These are phyloP conservation scores for Xanthoconium separans DNA, from an alignment of 1,284 basidiomycete species.

Conservation along the genomic window DNA sequence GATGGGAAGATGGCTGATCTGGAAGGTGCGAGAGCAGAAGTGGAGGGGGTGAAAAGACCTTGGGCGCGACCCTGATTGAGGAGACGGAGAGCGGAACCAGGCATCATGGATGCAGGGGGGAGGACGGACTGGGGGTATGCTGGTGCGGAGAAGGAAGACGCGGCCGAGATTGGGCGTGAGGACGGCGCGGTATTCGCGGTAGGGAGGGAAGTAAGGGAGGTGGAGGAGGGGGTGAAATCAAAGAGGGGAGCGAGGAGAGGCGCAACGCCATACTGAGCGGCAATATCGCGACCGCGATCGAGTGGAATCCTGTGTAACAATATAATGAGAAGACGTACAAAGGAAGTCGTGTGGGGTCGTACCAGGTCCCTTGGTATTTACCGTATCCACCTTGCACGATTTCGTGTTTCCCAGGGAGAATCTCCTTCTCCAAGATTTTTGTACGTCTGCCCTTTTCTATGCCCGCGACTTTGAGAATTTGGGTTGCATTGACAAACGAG, in stretches of 20 bases:
- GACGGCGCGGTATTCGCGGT: slow-evolving; percentile 47
- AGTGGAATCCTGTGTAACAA: slow-evolving; percentile 77
- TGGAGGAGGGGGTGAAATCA: slow-evolving; percentile 84
- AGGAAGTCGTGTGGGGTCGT: slow-evolving; percentile 20
- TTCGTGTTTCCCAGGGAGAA: slow-evolving; percentile 94
- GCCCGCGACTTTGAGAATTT: slow-evolving; percentile 98
- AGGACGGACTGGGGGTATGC: slow-evolving; percentile 56
- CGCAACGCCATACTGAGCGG: slow-evolving; percentile 86
- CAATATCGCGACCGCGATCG: slow-evolving; percentile 86
- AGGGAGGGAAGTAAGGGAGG: slow-evolving; percentile 60
- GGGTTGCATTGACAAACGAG: slow-evolving; percentile 96
- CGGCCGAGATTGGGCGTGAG: slow-evolving; percentile 51
- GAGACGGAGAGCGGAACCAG: slow-evolving; percentile 74
- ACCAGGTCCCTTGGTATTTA: slow-evolving; percentile 99
- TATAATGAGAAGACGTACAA: slow-evolving; percentile 13
- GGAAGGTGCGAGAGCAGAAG: slow-evolving; percentile 46
- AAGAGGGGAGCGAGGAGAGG: slow-evolving; percentile 85
- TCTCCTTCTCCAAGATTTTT: slow-evolving; percentile 98
- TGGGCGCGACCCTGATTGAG: slow-evolving; percentile 83
- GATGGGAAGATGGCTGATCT: slow-evolving; percentile 37
- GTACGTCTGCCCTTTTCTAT: slow-evolving; percentile 96
- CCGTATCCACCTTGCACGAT: slow-evolving; percentile 99
- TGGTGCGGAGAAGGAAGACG: slow-evolving; percentile 47
- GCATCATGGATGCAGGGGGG: slow-evolving; percentile 76
- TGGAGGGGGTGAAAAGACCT: slow-evolving; percentile 80